Percentiles rank a stretch among this genome's conserved stretches.
These are phyloP conservation scores for Globisporangium paddicum DNA, from an alignment of 352 stramenopile genomes.

Conservation along the genomic window DNA sequence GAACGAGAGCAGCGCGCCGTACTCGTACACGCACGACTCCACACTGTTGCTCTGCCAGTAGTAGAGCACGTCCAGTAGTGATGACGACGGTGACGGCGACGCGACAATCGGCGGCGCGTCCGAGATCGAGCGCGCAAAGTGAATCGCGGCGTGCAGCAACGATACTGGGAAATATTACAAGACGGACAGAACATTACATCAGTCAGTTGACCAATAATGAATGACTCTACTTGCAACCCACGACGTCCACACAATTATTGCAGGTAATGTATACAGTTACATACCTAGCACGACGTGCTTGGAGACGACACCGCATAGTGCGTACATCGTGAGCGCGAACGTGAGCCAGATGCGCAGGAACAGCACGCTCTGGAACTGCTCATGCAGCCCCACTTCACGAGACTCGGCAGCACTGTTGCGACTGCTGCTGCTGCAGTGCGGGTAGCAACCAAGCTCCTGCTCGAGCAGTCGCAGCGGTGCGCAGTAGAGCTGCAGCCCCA, in stretches of 20 bases:
- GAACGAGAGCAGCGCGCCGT: slow-evolving; percentile 24
- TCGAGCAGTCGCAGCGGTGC: slow-evolving; percentile 9
- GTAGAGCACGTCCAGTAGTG: neutral
- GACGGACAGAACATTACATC: neutral
- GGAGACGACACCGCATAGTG: slow-evolving; percentile 12
- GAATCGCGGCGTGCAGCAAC: slow-evolving; percentile 14
- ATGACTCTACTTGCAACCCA: neutral
- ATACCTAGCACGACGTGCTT: slow-evolving; percentile 11
- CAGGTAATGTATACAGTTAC: neutral
- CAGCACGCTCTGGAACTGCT: slow-evolving; percentile 7
- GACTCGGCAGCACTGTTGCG: neutral
- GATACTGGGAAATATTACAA: slow-evolving; percentile 8
- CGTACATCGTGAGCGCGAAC: slow-evolving; percentile 10
- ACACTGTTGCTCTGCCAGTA: slow-evolving; percentile 9
- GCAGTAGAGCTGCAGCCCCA: slow-evolving; percentile 10
- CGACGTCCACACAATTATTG: too few relatives aligned
- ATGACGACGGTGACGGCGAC: neutral
- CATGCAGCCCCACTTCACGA: neutral
- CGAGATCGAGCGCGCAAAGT: slow-evolving; percentile 11
- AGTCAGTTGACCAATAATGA: neutral
- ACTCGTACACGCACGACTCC: slow-evolving; percentile 21
- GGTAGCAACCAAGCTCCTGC: slow-evolving; percentile 1
- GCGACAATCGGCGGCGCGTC: slow-evolving; percentile 5
- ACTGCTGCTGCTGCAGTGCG: neutral
- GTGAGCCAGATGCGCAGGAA: slow-evolving; percentile 18